Evolutionary conservation across 2,329 filamentous ascomycete species (phyloP).

Genomic region (Colletotrichum noveboracense): DNA sequence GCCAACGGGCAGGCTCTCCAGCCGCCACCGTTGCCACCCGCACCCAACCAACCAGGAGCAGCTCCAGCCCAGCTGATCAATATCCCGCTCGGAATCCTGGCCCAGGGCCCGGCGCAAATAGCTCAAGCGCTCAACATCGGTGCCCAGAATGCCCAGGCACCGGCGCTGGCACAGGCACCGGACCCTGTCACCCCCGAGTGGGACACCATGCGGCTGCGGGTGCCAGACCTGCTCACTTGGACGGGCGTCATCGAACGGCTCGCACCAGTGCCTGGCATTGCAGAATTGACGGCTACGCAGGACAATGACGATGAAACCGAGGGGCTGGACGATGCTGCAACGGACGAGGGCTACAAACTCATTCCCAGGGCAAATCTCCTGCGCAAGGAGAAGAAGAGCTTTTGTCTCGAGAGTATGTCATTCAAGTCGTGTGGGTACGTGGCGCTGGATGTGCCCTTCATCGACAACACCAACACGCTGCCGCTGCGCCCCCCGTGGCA

Average conservation of each 20-base stretch:
- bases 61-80: neutral
- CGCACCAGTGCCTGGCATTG: slow-evolving; percentile 39
- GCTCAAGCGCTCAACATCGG: neutral
- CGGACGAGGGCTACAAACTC: slow-evolving; percentile 13
- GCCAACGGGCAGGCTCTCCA: neutral
- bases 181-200: neutral
- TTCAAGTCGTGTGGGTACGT: slow-evolving; percentile 70
- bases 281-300: slow-evolving; percentile 19
- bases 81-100: neutral
- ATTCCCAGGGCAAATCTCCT: slow-evolving; percentile 28
- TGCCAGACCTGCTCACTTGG: slow-evolving; percentile 42
- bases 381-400: slow-evolving; percentile 29
- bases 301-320: neutral
- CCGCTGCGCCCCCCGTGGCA: slow-evolving; percentile 22
- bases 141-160: neutral
- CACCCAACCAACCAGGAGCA: neutral
- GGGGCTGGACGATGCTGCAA: neutral
- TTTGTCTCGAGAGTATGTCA: slow-evolving; percentile 43
- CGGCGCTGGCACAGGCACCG: neutral
- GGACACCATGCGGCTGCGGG: slow-evolving; percentile 1
- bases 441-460: slow-evolving; percentile 38
- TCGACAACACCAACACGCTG: slow-evolving; percentile 42
- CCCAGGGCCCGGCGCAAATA: neutral
- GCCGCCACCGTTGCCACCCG: slow-evolving; percentile 4
- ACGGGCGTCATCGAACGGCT: slow-evolving; percentile 47